phyloP scores from a whole-genome alignment of 768 basidiomycete species.

The Rubroboletus satanas region DNA sequence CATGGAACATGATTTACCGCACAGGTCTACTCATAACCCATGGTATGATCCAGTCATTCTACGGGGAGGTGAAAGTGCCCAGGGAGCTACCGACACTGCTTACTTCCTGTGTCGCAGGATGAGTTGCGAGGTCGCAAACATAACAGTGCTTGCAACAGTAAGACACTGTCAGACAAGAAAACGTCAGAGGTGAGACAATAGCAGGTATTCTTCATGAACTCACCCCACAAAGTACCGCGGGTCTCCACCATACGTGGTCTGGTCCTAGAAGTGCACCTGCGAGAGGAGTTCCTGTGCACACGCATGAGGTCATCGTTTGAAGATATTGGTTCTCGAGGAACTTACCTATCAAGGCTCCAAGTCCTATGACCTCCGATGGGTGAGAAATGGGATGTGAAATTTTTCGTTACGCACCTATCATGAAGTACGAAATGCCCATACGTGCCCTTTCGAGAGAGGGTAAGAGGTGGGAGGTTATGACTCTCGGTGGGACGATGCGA shows the following conservation, averaged over 20 bases:
- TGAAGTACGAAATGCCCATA: constrained; percentile 46
- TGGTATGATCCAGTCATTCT: neutral
- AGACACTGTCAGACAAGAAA: constrained; percentile 9
- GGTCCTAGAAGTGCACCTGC: constrained; percentile 49
- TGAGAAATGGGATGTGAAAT: neutral
- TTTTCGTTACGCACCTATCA: constrained; percentile 34
- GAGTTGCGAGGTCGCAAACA: constrained; percentile 11
- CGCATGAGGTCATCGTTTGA: constrained; percentile 20
- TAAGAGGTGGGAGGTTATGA: neutral
- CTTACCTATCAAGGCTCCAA: constrained; percentile 22
- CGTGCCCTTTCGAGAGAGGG: constrained; percentile 21
- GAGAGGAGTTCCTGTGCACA: constrained; percentile 46
- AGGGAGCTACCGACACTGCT: neutral
- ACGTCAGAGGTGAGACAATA: neutral
- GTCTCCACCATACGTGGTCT: constrained; percentile 51
- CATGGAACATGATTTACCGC: no score
- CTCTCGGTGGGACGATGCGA: neutral
- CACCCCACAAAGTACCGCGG: constrained; percentile 48
- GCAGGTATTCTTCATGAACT: neutral
- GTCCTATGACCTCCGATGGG: constrained; percentile 8
- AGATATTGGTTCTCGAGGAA: neutral
- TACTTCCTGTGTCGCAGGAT: neutral
- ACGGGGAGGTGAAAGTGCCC: neutral
- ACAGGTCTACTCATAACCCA: no score
- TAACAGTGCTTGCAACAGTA: constrained; percentile 7